A percentile compares a stretch with the other conserved stretches of the same genome.
These are phyloP conservation scores for Rhynchospora pubera DNA, from an alignment of 176 grass and related monocot genomes.

Conservation along the genomic window DNA sequence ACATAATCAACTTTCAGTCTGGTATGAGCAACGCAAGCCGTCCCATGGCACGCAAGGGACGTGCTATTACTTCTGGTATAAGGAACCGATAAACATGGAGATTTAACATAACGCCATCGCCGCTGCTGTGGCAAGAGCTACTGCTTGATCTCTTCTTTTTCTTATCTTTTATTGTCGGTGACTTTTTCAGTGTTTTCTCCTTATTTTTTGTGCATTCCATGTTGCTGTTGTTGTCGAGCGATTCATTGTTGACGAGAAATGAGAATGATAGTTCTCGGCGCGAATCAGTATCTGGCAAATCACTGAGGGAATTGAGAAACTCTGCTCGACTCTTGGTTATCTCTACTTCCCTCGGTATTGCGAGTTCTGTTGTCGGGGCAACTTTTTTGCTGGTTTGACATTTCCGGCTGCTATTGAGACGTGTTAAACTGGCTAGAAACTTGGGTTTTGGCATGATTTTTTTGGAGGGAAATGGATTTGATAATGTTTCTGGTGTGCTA, in stretches of 20 bases:
- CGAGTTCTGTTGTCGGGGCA: neutral
- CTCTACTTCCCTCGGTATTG: neutral
- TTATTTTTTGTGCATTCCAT: neutral
- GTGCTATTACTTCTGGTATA: neutral
- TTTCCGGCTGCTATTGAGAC: neutral
- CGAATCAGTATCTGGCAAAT: neutral
- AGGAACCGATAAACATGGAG: neutral
- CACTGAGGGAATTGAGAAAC: slow-evolving; percentile 10
- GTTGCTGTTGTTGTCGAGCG: neutral
- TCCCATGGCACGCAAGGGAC: neutral
- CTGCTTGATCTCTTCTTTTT: neutral
- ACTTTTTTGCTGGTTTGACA: slow-evolving; percentile 7
- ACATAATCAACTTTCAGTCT: neutral
- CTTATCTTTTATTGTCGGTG: neutral
- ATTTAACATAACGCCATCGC: neutral
- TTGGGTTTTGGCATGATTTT: slow-evolving; percentile 9
- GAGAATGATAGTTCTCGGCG: slow-evolving; percentile 26
- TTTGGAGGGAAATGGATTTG: neutral
- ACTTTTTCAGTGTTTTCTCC: neutral
- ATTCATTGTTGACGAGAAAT: slow-evolving; percentile 20
- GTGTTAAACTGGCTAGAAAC: neutral
- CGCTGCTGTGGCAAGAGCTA: neutral
- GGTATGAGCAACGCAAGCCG: neutral
- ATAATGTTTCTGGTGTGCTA: neutral
- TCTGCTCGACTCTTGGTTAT: slow-evolving; percentile 10